Conservation (phyloP, 768 basidiomycete genomes). For the Macrocybe gigantea region DNA sequence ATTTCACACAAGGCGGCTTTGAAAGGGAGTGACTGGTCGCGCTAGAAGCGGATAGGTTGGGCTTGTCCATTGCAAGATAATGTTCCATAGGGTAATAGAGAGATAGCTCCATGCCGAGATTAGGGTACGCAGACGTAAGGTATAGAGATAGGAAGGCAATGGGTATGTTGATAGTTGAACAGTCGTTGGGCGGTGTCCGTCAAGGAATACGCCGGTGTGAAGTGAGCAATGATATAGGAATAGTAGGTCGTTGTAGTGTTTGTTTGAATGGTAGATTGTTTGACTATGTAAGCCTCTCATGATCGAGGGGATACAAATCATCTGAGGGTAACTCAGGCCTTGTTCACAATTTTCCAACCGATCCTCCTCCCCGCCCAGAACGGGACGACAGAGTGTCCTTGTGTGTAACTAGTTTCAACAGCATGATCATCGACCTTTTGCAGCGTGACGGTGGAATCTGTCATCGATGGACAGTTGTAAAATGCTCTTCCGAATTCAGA, state of each 20-base stretch:
- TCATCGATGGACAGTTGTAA: slow-evolving; percentile 42
- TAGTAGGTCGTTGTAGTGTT: too few relatives aligned
- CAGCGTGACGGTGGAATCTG: slow-evolving; percentile 35
- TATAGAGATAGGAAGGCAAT: too few relatives aligned
- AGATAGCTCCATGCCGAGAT: too few relatives aligned
- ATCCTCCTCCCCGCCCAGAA: slow-evolving; percentile 86
- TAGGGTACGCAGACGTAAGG: too few relatives aligned
- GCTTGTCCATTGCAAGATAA: slow-evolving; percentile 3
- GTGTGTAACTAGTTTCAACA: slow-evolving; percentile 44
- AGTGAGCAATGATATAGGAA: slow-evolving; percentile 2
- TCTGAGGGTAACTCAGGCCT: neutral
- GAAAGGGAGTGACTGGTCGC: slow-evolving; percentile 15
- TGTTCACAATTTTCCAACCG: slow-evolving; percentile 55
- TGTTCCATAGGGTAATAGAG: too few relatives aligned
- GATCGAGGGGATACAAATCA: neutral
- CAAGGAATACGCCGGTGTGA: slow-evolving; percentile 6
- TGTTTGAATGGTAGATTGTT: neutral
- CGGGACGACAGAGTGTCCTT: slow-evolving; percentile 58
- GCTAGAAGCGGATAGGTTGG: slow-evolving; percentile 16
- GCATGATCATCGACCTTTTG: slow-evolving; percentile 30
- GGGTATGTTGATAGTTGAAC: too few relatives aligned
- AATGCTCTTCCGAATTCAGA: slow-evolving; percentile 76
- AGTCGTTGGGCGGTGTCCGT: too few relatives aligned
- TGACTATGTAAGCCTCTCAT: neutral
- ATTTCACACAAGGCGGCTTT: neutral